Conservation (phyloP, 148 eudicot species). For the Silene conica region DNA sequence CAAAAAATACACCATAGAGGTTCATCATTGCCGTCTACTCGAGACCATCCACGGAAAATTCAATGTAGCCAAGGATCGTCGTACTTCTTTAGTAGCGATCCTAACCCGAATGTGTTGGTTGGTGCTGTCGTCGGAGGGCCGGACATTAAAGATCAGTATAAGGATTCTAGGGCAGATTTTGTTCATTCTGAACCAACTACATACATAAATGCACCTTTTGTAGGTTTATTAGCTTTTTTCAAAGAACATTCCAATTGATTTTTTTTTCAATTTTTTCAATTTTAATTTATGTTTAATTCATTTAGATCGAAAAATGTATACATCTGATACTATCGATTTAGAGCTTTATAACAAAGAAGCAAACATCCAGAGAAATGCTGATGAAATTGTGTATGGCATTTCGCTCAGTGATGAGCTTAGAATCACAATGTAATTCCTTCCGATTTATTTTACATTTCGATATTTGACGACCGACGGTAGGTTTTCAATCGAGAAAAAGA, state of each 20-base stretch:
- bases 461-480: too few relatives aligned
- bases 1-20: constrained; percentile 55
- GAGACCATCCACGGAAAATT: constrained; percentile 27
- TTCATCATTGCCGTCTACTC: constrained; percentile 51
- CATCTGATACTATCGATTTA: too few relatives aligned
- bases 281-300: not conserved
- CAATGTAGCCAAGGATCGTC: constrained; percentile 38
- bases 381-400: constrained; percentile 4
- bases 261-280: too few relatives aligned
- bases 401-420: constrained; percentile 4
- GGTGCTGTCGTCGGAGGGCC: constrained; percentile 79
- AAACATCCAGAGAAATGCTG: constrained; percentile 7
- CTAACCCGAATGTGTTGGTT: constrained; percentile 46
- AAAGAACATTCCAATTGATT: constrained; percentile 25
- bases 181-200: constrained; percentile 53
- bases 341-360: too few relatives aligned
- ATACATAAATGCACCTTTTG: constrained; percentile 63
- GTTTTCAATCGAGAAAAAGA: too few relatives aligned
- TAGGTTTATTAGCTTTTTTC: constrained; percentile 53
- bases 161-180: constrained; percentile 36
- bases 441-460: not conserved
- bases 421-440: not conserved
- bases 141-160: constrained; percentile 29
- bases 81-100: constrained; percentile 33
- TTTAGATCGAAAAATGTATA: too few relatives aligned